Percentiles rank a stretch among this genome's conserved stretches.
Evolutionary conservation across 768 basidiomycete species (phyloP).

Genomic region (Agaricus subrufescens): DNA sequence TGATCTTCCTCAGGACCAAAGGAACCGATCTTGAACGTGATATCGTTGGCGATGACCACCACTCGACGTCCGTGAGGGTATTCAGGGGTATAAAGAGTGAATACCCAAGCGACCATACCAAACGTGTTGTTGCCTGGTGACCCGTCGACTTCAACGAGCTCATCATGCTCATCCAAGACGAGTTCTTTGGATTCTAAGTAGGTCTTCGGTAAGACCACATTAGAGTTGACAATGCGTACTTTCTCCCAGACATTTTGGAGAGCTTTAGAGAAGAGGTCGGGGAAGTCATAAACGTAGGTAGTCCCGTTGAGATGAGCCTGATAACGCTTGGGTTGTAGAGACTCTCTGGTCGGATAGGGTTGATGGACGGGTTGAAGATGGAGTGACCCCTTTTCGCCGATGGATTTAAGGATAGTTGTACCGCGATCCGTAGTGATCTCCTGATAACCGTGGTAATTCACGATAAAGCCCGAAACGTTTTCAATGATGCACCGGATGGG

Average conservation of each 20-base stretch:
- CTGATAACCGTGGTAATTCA: conserved; percentile 97
- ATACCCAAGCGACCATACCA: conserved; percentile 99
- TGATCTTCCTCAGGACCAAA: conserved; percentile 96
- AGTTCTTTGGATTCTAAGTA: conserved; percentile 85
- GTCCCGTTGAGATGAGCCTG: conserved; percentile 98
- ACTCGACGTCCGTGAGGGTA: conserved; percentile 83
- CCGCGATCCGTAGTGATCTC: conserved; percentile 97
- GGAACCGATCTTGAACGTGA: conserved; percentile 97
- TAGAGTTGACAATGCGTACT: conserved; percentile 57
- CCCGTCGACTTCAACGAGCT: conserved; percentile 85
- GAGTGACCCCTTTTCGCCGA: conserved; percentile 94
- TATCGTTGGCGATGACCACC: conserved; percentile 95
- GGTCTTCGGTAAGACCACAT: conserved; percentile 69
- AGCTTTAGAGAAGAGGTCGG: conserved; percentile 97
- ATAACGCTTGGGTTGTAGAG: conserved; percentile 96
- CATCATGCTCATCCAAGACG: conserved; percentile 89
- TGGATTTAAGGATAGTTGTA: conserved; percentile 92
- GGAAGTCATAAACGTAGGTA: conserved; percentile 99
- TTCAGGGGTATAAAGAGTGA: conserved; percentile 88
- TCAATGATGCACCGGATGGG: conserved; percentile 98
- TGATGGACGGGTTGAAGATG: conserved; percentile 94
- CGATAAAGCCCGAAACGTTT: conserved; percentile 98
- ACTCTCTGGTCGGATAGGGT: conserved; percentile 95
- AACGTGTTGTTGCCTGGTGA: conserved; percentile 91
- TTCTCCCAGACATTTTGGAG: conserved; percentile 89